Base-by-base conservation (phyloP, 2,329 filamentous ascomycete species). In the Fusarium equiseti region DNA sequence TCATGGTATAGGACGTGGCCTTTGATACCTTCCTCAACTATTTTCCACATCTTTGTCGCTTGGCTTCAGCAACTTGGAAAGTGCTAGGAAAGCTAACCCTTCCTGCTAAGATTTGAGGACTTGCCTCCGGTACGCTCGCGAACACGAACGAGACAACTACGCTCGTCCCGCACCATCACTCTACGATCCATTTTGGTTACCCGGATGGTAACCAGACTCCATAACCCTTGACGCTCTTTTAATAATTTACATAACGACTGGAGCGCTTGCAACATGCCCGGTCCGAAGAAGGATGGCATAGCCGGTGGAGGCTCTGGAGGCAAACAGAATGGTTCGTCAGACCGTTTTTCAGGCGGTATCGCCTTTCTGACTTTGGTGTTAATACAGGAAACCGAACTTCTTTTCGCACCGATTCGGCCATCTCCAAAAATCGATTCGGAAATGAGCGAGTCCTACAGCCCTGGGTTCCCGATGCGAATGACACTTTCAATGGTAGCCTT, bases 401-500 rank as follows among this genome's bases (percentile, higher is more conserved):
- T 26, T 98, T 98, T 82, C 91, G 92, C 70, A 98, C 95, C 26
- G 95, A 98, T 78, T 85, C 89, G 35, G 93, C 96, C 76, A 98
- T 98, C 69, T 96, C 95, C 10, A 92, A 92, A 71, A 88, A 87
- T 75, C 88, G 91, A 69, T 82, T 86, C 48, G 86, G 89, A 51
- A 89, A 88, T 62, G 93, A 97, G 80, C 90, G 94, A 64, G 85
- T 89, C 55, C 85, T 98, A 43, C 90, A 97, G 77, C 90, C 87
- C 74, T 98, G 95, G 94, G 89, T 94, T 59, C 89, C 93, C 9
- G 90, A 90, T 71, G 80, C 86, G 18, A 75, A 65, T 45, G 89
- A 91, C 68, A 86, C 87, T 29, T 79, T 88, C 43, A 91, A 95
- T 76, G 85, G 92, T 71, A 91, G 91, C 50, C 85, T 98, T 26